phyloP scores from a whole-genome alignment of 1,284 basidiomycete species.

The Neotropicomus parvogracilis region DNA sequence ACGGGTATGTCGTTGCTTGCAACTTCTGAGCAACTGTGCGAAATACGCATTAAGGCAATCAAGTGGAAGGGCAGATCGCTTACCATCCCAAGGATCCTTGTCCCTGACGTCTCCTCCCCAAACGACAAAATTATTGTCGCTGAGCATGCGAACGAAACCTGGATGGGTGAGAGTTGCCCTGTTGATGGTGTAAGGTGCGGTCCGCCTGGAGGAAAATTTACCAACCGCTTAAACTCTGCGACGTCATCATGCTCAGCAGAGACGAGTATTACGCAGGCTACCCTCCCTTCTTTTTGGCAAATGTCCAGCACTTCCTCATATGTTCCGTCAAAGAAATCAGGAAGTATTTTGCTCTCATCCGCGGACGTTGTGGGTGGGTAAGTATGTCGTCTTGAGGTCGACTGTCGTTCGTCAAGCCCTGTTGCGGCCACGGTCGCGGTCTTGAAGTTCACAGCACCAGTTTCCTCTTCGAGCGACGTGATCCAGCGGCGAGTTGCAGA shows the following conservation, averaged over 20 bases:
- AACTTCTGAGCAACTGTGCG: slow-evolving; percentile 77
- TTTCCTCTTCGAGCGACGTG: slow-evolving; percentile 74
- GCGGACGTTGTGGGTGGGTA: slow-evolving; percentile 27
- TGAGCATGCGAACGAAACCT: slow-evolving; percentile 53
- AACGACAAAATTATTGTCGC: slow-evolving; percentile 58
- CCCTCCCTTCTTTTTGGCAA: slow-evolving; percentile 68
- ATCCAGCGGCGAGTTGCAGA: slow-evolving; percentile 70
- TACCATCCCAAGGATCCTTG: slow-evolving; percentile 81
- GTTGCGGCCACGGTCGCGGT: slow-evolving; percentile 38
- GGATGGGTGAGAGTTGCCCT: slow-evolving; percentile 77
- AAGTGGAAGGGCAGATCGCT: slow-evolving; percentile 20
- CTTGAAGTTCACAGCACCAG: slow-evolving; percentile 60
- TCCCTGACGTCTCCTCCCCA: slow-evolving; percentile 81
- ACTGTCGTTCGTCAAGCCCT: slow-evolving; percentile 32
- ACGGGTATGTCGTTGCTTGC: slow-evolving; percentile 87
- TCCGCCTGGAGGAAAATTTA: neutral
- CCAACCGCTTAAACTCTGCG: slow-evolving; percentile 78
- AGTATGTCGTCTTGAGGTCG: slow-evolving; percentile 22
- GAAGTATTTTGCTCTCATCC: slow-evolving; percentile 52
- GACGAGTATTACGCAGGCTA: slow-evolving; percentile 83
- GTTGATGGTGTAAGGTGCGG: slow-evolving; percentile 4
- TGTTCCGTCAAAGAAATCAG: slow-evolving; percentile 77
- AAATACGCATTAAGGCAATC: slow-evolving; percentile 3
- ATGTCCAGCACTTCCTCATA: slow-evolving; percentile 77
- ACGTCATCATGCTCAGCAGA: slow-evolving; percentile 90